Evolutionary conservation across 768 basidiomycete genomes (phyloP).

Genomic region (Boletus rubescentipes): DNA sequence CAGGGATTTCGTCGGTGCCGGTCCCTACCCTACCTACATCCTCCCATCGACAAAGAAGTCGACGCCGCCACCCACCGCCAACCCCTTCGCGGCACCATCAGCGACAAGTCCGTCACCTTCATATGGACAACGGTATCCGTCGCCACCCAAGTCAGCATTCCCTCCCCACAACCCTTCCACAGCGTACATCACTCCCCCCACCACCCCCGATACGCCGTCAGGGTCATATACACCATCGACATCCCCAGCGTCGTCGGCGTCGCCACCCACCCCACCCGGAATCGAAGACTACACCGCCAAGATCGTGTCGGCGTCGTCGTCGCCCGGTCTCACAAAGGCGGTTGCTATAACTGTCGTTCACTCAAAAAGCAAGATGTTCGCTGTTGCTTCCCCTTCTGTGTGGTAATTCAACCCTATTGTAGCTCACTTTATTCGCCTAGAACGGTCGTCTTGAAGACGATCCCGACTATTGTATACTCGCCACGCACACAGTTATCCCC

Average conservation of each 20-base stretch:
- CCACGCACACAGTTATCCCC: constrained; percentile 7
- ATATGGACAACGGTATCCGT: constrained; percentile 31
- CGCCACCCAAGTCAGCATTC: constrained; percentile 31
- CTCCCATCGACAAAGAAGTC: constrained; percentile 62
- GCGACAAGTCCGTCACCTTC: constrained; percentile 29
- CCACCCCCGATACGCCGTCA: constrained; percentile 55
- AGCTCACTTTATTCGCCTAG: constrained; percentile 23
- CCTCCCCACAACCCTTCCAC: constrained; percentile 12
- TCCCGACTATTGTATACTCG: constrained; percentile 20
- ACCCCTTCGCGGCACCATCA: constrained; percentile 34
- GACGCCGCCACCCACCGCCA: constrained; percentile 37
- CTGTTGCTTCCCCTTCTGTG: constrained; percentile 56
- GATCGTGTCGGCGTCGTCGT: constrained; percentile 44
- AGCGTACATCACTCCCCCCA: constrained; percentile 30
- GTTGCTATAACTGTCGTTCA: constrained; percentile 32
- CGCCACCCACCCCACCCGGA: constrained; percentile 57
- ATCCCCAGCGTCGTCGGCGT: constrained; percentile 61
- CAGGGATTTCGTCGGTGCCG: constrained; percentile 55
- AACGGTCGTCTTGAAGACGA: constrained; percentile 32
- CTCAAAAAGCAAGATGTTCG: constrained; percentile 60
- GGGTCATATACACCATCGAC: constrained; percentile 50
- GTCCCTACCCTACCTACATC: constrained; percentile 63
- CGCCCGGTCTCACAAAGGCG: constrained; percentile 26
- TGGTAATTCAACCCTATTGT: constrained; percentile 47
- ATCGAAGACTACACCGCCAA: constrained; percentile 51